Percentiles rank a stretch among this genome's conserved stretches.
phyloP scores from a whole-genome alignment of 75 land plant species.

The Cryptomeria japonica region DNA sequence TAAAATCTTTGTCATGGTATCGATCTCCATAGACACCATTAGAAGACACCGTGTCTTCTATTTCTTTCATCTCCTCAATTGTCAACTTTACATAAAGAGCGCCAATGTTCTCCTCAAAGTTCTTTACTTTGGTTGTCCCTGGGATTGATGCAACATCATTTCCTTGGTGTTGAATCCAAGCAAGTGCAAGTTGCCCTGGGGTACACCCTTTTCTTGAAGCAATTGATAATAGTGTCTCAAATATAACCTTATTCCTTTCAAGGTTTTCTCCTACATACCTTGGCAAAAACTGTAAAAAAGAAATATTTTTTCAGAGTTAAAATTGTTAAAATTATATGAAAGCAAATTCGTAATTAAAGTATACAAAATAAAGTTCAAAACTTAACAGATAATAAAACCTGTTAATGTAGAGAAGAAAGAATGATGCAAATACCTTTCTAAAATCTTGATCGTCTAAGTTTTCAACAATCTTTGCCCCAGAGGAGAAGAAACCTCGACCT shows the following conservation, averaged over 20 bases:
- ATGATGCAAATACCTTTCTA: slow-evolving; percentile 39
- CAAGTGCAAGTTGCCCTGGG: slow-evolving; percentile 58
- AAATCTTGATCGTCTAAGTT: slow-evolving; percentile 31
- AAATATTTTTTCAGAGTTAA: neutral
- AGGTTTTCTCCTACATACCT: slow-evolving; percentile 53
- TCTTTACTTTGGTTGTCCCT: slow-evolving; percentile 60
- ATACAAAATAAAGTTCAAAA: no score
- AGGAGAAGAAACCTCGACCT: slow-evolving; percentile 62
- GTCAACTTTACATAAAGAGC: slow-evolving; percentile 38
- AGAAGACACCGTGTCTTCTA: slow-evolving; percentile 33
- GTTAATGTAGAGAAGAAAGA: no score
- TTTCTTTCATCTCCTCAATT: slow-evolving; percentile 40
- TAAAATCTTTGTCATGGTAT: neutral
- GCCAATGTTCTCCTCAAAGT: slow-evolving; percentile 44
- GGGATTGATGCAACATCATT: slow-evolving; percentile 59
- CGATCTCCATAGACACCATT: slow-evolving; percentile 38
- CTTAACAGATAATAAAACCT: no score
- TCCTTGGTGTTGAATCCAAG: slow-evolving; percentile 70
- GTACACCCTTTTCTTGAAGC: slow-evolving; percentile 44
- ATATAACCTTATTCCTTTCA: slow-evolving; percentile 43
- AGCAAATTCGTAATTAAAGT: no score
- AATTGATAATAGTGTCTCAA: slow-evolving; percentile 32
- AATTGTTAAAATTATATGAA: neutral
- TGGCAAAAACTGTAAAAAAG: slow-evolving; percentile 23
- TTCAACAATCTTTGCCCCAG: slow-evolving; percentile 32